Base-by-base conservation (phyloP, 495 filamentous ascomycete genomes). In the Penicillium odoratum region DNA sequence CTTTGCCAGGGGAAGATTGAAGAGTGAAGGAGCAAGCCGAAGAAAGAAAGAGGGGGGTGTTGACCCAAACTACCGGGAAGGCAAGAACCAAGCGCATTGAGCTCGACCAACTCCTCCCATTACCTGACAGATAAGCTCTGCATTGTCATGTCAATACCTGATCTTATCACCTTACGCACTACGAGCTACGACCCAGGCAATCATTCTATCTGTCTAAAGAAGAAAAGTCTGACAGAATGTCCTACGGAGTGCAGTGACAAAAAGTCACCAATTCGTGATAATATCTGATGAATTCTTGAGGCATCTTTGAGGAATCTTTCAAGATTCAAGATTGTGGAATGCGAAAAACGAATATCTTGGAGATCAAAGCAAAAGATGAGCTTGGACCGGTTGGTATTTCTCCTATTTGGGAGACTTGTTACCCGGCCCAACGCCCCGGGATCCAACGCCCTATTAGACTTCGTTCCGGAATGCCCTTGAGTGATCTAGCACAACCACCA, bases 11-110 rank as follows among this genome's bases (percentile, higher is more conserved):
- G 21, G 47, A 26, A 28, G 28, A 48, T 16, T 48, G 46, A 31
- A 48, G 33, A n/a, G 15, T 13, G 13, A 31, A 5, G 28, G 46
- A 31, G 28, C 26, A 31, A 29, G 13, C 46, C 28, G 46, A 83
- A 48, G 77, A 76, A 5, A 55, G 45, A 53, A 60, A 47, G 56
- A 48, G 49, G 33, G 63, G 54, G 59, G 57, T 46, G 47, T 43
- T 46, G 60, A 58, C 48, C 60, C 60, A 58, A 40, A 50, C 48
- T 50, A 29, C 33, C 58, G 63, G 65, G 62, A 72, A 62, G 46
- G 59, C 56, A 54, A 54, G 56, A 45, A 65, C 56, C 51, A 4
- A 16, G 46, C 46, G 25, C 46, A 48, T 30, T 10, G 46, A 28
- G 26, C 46, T 21, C 21, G 21, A 21, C 21, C 21, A 21, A 21